Conservation (phyloP, 164 flowering plant species). For the Annona squamosa region DNA sequence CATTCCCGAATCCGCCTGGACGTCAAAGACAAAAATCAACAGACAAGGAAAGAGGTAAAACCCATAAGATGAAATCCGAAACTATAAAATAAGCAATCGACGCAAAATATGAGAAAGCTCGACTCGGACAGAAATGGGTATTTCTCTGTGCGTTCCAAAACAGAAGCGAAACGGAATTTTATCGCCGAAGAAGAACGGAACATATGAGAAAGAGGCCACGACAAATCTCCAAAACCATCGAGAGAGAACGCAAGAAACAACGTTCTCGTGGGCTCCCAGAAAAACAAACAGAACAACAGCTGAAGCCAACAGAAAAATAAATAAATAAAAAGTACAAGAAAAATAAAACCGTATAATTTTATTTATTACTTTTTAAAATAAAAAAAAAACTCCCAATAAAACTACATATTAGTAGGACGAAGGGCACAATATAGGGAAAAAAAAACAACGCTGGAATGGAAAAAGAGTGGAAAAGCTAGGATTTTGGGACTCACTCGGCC, state of each 20-base stretch:
- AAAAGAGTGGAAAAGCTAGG: neutral
- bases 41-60: conserved; percentile 7
- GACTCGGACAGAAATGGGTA: neutral
- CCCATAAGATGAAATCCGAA: neutral
- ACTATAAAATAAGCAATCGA: neutral
- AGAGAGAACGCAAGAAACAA: neutral
- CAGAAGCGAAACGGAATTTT: neutral
- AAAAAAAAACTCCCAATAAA: neutral
- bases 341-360: too few species aligned
- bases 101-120: neutral
- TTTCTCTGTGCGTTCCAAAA: neutral
- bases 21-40: neutral
- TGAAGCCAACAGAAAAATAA: neutral
- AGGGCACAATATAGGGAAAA: neutral
- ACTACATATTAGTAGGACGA: neutral
- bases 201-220: neutral
- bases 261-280: neutral
- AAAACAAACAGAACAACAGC: neutral
- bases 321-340: neutral
- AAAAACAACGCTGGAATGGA: neutral
- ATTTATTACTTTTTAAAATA: too few species aligned
- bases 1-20: neutral
- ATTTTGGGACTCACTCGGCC: conserved; percentile 52
- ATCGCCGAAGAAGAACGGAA: too few species aligned
- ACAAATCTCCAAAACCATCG: neutral